Conservation (phyloP, 2,329 filamentous ascomycete genomes). For the Diplodia corticola region DNA sequence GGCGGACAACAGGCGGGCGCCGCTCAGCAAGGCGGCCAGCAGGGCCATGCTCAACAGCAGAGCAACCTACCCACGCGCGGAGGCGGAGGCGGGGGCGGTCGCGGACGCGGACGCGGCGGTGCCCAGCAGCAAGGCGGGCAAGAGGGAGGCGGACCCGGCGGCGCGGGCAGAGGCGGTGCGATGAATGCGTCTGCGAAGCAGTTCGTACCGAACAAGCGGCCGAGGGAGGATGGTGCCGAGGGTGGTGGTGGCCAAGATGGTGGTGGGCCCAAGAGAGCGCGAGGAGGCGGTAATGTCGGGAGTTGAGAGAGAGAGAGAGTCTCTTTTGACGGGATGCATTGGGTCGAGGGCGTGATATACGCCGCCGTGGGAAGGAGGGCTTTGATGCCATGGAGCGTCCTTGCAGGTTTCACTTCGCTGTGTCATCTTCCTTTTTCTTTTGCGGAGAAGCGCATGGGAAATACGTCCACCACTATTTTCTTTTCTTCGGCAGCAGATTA, state of each 20-base stretch:
- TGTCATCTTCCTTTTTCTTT: neutral
- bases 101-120: slow-evolving; percentile 13
- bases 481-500: neutral
- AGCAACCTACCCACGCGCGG: slow-evolving; percentile 25
- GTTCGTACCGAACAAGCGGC: slow-evolving; percentile 42
- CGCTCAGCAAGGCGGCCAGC: neutral
- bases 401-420: neutral
- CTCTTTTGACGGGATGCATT: neutral
- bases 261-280: slow-evolving; percentile 2
- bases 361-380: too few species aligned
- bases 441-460: neutral
- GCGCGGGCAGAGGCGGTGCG: slow-evolving; percentile 25
- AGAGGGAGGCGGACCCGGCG: slow-evolving; percentile 29
- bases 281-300: slow-evolving; percentile 6
- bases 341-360: neutral
- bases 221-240: slow-evolving; percentile 30
- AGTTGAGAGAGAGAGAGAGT: neutral
- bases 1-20: slow-evolving; percentile 32
- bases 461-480: neutral
- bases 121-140: slow-evolving; percentile 24
- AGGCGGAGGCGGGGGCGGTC: slow-evolving; percentile 22
- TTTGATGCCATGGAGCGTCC: neutral
- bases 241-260: slow-evolving; percentile 10
- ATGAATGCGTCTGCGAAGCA: slow-evolving; percentile 40
- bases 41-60: slow-evolving; percentile 28